Base-by-base conservation (phyloP, 73 alveolate genomes). In the Paramecium octaurelia region DNA sequence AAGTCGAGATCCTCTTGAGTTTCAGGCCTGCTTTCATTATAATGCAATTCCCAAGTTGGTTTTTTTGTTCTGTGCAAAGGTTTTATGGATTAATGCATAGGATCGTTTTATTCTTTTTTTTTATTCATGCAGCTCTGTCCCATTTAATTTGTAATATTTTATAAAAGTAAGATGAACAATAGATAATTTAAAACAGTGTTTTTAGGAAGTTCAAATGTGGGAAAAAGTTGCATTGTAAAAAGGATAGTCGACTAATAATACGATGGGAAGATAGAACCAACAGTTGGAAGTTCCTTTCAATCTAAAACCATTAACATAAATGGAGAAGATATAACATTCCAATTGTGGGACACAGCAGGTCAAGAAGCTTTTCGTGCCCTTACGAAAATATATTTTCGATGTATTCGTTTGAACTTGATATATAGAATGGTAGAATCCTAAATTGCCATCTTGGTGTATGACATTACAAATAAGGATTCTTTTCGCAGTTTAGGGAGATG, bases 241-340 rank as follows among this genome's bases (percentile, higher is more conserved):
- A 64, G 84, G 27, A 64, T 64, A 31, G 84, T 64, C 4, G 0
- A 31, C 7, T 27, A 64, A 27, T 9, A 64, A 64, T 64, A 64
- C 12, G 84, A 64, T 64, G 42, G 84, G 11, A 64, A 34, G 24
- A 64, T 27, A 0, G 84, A 27, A 64, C 98, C 99, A 16, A 96
- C 99, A 31, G 96, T 98, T 58, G 99, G 99, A 14, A 98, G 97
- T 4, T 99, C 97, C 88, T 98, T 98, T 90, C 93, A 96, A 94
- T 96, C 99, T 8, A 96, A 98, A 94, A 93, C 98, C 35, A 92
- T 97, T 75, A 90, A 93, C 87, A 96, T 95, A 36, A 98, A 96
- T 85, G 98, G 97, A 29, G 93, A 96, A 64, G 90, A 95, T 58
- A 95, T 98, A 36, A 93, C 96, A 86, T 93, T 98, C 34, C 86